These are phyloP conservation scores for Odontarrhena argentea DNA, from an alignment of 345 rosid species.

Conservation along the genomic window DNA sequence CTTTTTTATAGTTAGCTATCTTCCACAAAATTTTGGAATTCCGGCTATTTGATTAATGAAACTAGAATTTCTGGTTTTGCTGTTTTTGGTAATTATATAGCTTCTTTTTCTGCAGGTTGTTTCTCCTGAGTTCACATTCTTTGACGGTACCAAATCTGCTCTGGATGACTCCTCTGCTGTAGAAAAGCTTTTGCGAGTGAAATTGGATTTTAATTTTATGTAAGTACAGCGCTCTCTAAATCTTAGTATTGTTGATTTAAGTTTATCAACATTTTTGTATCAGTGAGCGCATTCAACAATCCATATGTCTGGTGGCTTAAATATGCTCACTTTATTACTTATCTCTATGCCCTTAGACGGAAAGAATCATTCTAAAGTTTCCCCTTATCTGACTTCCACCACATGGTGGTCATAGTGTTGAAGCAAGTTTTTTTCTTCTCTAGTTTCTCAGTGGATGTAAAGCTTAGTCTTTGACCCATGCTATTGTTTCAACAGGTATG, in stretches of 20 bases:
- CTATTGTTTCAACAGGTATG: conserved; percentile 60
- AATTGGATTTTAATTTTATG: conserved; percentile 96
- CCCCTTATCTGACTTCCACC: conserved; percentile 5
- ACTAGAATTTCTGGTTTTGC: background rate
- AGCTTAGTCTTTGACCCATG: conserved; percentile 22
- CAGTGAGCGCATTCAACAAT: conserved; percentile 20
- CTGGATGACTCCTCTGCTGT: conserved; percentile 74
- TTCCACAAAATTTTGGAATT: background rate
- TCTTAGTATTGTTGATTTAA: conserved; percentile 11
- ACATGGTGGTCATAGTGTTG: conserved; percentile 24
- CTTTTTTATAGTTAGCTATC: conserved; percentile 23
- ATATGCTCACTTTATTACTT: conserved; percentile 23
- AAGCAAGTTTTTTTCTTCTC: conserved; percentile 8
- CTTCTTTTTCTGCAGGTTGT: conserved; percentile 60
- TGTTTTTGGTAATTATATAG: conserved; percentile 16
- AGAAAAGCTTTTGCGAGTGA: conserved; percentile 95
- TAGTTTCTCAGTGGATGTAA: conserved; percentile 18
- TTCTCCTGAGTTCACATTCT: conserved; percentile 94
- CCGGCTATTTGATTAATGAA: conserved; percentile 10
- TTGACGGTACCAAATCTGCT: conserved; percentile 88
- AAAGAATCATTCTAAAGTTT: conserved; percentile 10
- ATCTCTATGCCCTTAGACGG: conserved; percentile 13
- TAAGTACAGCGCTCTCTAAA: conserved; percentile 45
- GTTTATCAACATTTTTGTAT: conserved; percentile 16
- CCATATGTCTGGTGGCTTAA: conserved; percentile 4